Conservation (phyloP, 2,329 filamentous ascomycete species). For the Cryphonectria japonica region DNA sequence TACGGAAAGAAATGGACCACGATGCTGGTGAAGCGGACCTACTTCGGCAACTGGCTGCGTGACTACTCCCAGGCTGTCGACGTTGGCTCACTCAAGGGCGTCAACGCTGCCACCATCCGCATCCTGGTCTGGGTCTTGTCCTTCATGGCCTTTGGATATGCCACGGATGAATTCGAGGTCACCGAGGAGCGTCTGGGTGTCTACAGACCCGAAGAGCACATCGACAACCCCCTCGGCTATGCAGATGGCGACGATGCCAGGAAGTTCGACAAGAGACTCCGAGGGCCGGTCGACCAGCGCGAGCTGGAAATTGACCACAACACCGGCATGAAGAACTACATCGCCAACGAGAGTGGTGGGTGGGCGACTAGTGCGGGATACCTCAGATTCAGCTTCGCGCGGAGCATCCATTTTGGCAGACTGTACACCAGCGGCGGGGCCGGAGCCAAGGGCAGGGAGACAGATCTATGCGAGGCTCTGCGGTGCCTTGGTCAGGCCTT, state of each 20-base stretch:
- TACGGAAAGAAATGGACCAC: slow-evolving; percentile 84
- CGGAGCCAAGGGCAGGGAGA: slow-evolving; percentile 67
- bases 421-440: slow-evolving; percentile 70
- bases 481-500: slow-evolving; percentile 76
- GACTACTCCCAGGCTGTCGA: slow-evolving; percentile 87
- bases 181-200: slow-evolving; percentile 79
- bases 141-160: slow-evolving; percentile 81
- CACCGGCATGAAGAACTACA: slow-evolving; percentile 99
- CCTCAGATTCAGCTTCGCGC: slow-evolving; percentile 73
- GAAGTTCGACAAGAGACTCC: slow-evolving; percentile 77
- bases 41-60: slow-evolving; percentile 86
- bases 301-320: slow-evolving; percentile 74
- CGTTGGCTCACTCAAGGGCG: slow-evolving; percentile 76
- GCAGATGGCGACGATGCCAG: slow-evolving; percentile 86
- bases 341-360: slow-evolving; percentile 82
- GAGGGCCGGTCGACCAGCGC: slow-evolving; percentile 72
- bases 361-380: slow-evolving; percentile 93
- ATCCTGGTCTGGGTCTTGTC: slow-evolving; percentile 80
- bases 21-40: slow-evolving; percentile 76
- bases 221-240: slow-evolving; percentile 82
- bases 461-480: slow-evolving; percentile 79
- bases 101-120: slow-evolving; percentile 77
- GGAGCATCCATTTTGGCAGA: slow-evolving; percentile 77
- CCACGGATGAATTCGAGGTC: slow-evolving; percentile 84
- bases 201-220: slow-evolving; percentile 76